These are phyloP conservation scores for Fibroporia radiculosa DNA, from an alignment of 768 basidiomycete species.

Conservation along the genomic window DNA sequence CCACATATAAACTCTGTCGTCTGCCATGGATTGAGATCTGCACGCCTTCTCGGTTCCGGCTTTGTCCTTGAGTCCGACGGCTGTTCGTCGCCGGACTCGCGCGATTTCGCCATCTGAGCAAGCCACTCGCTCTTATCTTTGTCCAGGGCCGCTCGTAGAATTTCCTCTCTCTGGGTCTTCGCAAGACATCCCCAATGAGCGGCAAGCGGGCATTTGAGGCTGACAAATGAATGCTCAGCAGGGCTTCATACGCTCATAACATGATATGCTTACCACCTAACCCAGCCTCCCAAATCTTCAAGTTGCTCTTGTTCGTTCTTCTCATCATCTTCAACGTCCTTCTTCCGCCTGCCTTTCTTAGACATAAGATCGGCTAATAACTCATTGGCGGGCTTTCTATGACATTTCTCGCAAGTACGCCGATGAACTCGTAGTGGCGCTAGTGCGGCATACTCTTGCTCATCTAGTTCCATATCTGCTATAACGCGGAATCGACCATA, in stretches of 20 bases:
- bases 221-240: constrained; percentile 21
- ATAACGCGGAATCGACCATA: constrained; percentile 41
- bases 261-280: constrained; percentile 59
- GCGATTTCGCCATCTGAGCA: constrained; percentile 11
- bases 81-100: neutral
- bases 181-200: constrained; percentile 76
- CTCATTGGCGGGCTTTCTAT: constrained; percentile 48
- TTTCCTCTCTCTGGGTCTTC: constrained; percentile 58
- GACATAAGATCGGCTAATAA: constrained; percentile 29
- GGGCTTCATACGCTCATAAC: neutral
- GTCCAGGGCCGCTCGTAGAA: constrained; percentile 55
- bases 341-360: constrained; percentile 30
- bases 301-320: constrained; percentile 49
- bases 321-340: constrained; percentile 46
- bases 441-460: constrained; percentile 46
- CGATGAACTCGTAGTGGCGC: constrained; percentile 55
- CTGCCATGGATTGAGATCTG: constrained; percentile 40
- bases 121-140: constrained; percentile 39
- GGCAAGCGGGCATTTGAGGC: constrained; percentile 69
- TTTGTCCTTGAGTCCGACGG: constrained; percentile 1
- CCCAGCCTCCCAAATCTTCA: constrained; percentile 65
- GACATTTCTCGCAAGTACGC: constrained; percentile 65
- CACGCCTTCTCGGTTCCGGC: constrained; percentile 35
- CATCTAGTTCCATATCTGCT: constrained; percentile 31
- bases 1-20: constrained; percentile 78